Conservation (phyloP, 2,329 filamentous ascomycete genomes). For the Metarhizium album region DNA sequence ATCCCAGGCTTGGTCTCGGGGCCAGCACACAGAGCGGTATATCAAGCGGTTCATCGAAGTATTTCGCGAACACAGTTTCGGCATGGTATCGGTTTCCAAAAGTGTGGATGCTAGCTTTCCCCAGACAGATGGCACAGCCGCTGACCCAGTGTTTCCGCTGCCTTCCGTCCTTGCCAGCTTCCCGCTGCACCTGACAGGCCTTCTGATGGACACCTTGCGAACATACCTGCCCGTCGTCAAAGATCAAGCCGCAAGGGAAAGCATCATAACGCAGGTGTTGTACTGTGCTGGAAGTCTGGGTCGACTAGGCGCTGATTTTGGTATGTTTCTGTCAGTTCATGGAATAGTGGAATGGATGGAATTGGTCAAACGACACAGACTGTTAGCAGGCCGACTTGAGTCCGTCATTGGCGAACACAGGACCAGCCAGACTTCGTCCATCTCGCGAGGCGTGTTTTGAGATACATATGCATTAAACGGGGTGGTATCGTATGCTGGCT, state of each 20-base stretch:
- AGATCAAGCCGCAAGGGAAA: constrained; percentile 73
- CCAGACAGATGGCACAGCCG: constrained; percentile 7
- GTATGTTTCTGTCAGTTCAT: constrained; percentile 61
- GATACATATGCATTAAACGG: background rate
- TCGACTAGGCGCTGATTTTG: constrained; percentile 83
- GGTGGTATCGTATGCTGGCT: background rate
- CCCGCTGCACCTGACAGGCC: constrained; percentile 68
- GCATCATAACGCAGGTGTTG: constrained; percentile 80
- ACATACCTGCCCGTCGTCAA: constrained; percentile 71
- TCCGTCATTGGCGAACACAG: constrained; percentile 48
- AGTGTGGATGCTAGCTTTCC: constrained; percentile 52
- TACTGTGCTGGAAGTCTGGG: constrained; percentile 91
- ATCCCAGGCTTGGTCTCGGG: constrained; percentile 47
- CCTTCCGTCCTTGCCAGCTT: constrained; percentile 77
- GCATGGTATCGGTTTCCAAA: constrained; percentile 87
- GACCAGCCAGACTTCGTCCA: constrained; percentile 5
- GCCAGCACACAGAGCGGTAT: constrained; percentile 89
- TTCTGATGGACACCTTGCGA: constrained; percentile 67
- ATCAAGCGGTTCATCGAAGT: constrained; percentile 95
- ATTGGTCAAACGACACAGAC: constrained; percentile 76
- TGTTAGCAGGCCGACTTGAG: constrained; percentile 71
- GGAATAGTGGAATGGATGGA: constrained; percentile 70
- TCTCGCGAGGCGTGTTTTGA: background rate
- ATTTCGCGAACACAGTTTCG: constrained; percentile 94
- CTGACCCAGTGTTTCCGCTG: constrained; percentile 41